These are phyloP conservation scores for Isoetes taiwanensis DNA, from an alignment of 75 land plant genomes.

Conservation along the genomic window DNA sequence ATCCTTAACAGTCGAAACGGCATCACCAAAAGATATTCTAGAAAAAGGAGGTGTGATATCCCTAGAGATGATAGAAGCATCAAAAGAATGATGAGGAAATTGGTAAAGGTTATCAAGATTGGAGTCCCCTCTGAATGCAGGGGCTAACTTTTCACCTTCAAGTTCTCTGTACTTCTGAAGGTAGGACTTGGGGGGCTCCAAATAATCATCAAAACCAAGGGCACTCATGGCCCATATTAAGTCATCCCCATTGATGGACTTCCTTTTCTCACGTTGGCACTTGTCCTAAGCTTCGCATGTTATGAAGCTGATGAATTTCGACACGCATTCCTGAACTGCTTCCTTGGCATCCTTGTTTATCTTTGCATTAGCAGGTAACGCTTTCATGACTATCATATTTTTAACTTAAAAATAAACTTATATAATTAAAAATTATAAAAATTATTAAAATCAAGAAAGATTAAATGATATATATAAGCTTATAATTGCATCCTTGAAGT, in stretches of 20 bases:
- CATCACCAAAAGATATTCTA: no score
- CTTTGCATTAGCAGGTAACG: slow-evolving; percentile 56
- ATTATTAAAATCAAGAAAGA: no score
- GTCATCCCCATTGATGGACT: slow-evolving; percentile 68
- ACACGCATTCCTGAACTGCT: slow-evolving; percentile 60
- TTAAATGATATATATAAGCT: no score
- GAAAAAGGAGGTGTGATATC: no score
- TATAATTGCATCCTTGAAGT: no score
- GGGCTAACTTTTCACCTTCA: slow-evolving; percentile 27
- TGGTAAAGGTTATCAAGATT: no score
- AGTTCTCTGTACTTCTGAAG: slow-evolving; percentile 50
- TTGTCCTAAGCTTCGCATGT: slow-evolving; percentile 59
- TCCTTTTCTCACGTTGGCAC: slow-evolving; percentile 61
- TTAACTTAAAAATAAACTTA: no score
- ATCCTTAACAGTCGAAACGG: no score
- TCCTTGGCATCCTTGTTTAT: slow-evolving; percentile 65
- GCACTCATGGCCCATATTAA: slow-evolving; percentile 70
- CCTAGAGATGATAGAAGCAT: no score
- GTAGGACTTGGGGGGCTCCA: slow-evolving; percentile 53
- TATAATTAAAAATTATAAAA: no score
- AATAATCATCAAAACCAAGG: slow-evolving; percentile 61
- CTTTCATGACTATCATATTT: slow-evolving; percentile 54
- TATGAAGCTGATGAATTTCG: slow-evolving; percentile 61
- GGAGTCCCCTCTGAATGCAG: no score
- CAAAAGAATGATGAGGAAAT: no score